phyloP scores from a whole-genome alignment of 2,329 filamentous ascomycete genomes.

The Tolypocladium amazonense region DNA sequence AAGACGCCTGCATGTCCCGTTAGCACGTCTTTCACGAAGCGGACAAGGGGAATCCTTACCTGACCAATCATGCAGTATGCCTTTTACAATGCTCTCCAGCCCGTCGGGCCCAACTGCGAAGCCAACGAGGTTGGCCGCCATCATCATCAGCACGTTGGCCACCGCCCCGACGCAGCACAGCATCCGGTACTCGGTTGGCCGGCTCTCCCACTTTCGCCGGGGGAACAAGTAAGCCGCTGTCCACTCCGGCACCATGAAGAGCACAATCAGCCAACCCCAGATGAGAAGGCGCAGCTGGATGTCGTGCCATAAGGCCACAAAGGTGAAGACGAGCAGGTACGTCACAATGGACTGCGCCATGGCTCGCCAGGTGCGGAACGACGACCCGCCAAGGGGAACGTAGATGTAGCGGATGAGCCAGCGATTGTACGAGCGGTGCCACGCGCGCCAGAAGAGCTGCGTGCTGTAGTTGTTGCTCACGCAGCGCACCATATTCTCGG shows the following conservation, averaged over 20 bases:
- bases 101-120: conserved; percentile 92
- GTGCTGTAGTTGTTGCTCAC: conserved; percentile 92
- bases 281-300: conserved; percentile 82
- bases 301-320: conserved; percentile 97
- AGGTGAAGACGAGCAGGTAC: conserved; percentile 82
- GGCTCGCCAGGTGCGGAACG: conserved; percentile 32
- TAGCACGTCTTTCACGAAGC: conserved; percentile 7
- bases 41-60: conserved; percentile 28
- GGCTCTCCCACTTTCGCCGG: conserved; percentile 53
- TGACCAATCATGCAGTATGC: conserved; percentile 66
- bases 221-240: conserved; percentile 65
- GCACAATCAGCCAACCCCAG: conserved; percentile 93
- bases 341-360: conserved; percentile 56
- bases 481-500: conserved; percentile 97
- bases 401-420: conserved; percentile 94
- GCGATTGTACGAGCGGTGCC: conserved; percentile 92
- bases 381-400: conserved; percentile 71
- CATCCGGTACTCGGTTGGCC: conserved; percentile 65
- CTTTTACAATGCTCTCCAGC: conserved; percentile 60
- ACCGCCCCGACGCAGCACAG: conserved; percentile 74
- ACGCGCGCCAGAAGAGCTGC: conserved; percentile 86
- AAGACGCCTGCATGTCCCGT: conserved; percentile 41
- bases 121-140: conserved; percentile 86
- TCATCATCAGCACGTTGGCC: conserved; percentile 86
- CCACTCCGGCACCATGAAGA: conserved; percentile 89